These are phyloP conservation scores for Phytopythium delawarense DNA, from an alignment of 352 stramenopile species.

Conservation along the genomic window DNA sequence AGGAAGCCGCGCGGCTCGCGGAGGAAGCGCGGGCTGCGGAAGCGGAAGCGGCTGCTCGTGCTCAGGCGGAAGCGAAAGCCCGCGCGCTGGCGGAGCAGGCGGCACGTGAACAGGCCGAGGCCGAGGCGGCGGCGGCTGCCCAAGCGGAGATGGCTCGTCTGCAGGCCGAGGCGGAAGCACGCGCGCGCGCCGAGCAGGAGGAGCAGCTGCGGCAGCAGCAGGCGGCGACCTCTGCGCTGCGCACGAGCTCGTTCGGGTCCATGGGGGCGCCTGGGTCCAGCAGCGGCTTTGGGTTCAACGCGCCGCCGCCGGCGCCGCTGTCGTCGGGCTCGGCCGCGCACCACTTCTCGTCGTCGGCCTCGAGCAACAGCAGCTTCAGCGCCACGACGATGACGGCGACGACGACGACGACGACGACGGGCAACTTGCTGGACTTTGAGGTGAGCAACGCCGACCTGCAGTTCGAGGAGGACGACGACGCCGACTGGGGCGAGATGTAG, in stretches of 20 bases:
- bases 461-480: slow-evolving; percentile 79
- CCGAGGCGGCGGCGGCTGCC: slow-evolving; percentile 16
- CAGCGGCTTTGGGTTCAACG: slow-evolving; percentile 31
- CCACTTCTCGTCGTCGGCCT: slow-evolving; percentile 22
- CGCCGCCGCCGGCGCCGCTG: slow-evolving; percentile 10
- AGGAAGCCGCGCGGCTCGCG: slow-evolving; percentile 23
- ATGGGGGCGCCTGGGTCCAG: slow-evolving; percentile 18
- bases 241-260: slow-evolving; percentile 20
- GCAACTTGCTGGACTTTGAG: slow-evolving; percentile 74
- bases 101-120: slow-evolving; percentile 24
- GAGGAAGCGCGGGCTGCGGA: slow-evolving; percentile 20
- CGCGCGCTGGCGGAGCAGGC: slow-evolving; percentile 17
- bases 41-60: slow-evolving; percentile 14
- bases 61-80: slow-evolving; percentile 22
- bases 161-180: slow-evolving; percentile 19
- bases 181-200: slow-evolving; percentile 3
- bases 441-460: slow-evolving; percentile 68
- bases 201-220: slow-evolving; percentile 24
- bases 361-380: slow-evolving; percentile 15
- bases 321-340: slow-evolving; percentile 11
- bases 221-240: slow-evolving; percentile 13
- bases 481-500: slow-evolving; percentile 85
- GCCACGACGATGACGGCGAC: slow-evolving; percentile 23
- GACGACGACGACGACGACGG: slow-evolving; percentile 24
- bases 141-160: slow-evolving; percentile 18